Conservation (phyloP, 306 rosid genomes). For the Glycyrrhiza uralensis region DNA sequence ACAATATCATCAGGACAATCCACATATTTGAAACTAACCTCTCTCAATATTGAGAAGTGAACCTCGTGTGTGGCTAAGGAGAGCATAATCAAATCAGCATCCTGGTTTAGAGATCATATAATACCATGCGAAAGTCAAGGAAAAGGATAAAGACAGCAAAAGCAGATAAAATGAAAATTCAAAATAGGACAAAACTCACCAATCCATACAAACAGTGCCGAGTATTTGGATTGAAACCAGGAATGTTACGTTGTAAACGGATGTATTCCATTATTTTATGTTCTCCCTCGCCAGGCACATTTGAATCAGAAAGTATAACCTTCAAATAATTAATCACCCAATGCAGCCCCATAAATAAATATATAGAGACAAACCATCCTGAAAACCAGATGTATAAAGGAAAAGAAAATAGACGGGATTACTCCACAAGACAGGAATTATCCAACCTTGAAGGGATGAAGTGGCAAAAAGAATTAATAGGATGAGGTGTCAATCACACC, state of each 20-base stretch:
- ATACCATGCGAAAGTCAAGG: background rate
- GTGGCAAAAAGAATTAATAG: conserved; percentile 20
- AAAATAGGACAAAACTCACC: conserved; percentile 54
- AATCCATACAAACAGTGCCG: conserved; percentile 89
- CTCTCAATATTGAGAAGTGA: conserved; percentile 89
- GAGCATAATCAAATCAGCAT: conserved; percentile 92
- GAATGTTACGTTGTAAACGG: conserved; percentile 70
- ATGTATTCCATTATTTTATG: conserved; percentile 91
- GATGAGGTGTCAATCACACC: conserved; percentile 47
- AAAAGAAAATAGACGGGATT: conserved; percentile 50
- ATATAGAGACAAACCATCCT: conserved; percentile 56
- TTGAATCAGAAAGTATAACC: conserved; percentile 98
- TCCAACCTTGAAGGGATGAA: conserved; percentile 47
- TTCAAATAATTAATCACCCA: conserved; percentile 69
- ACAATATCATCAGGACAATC: conserved; percentile 1
- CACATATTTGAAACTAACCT: conserved; percentile 55
- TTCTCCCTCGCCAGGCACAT: conserved; percentile 96
- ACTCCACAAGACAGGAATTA: conserved; percentile 51
- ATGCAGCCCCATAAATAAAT: conserved; percentile 57
- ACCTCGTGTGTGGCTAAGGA: conserved; percentile 86
- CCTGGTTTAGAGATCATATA: conserved; percentile 45
- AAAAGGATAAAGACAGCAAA: background rate
- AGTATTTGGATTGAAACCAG: conserved; percentile 86
- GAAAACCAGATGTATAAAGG: conserved; percentile 26
- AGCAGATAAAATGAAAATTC: background rate